Conservation (phyloP, 176 grass and related monocot species). For the Juncus inflexus region DNA sequence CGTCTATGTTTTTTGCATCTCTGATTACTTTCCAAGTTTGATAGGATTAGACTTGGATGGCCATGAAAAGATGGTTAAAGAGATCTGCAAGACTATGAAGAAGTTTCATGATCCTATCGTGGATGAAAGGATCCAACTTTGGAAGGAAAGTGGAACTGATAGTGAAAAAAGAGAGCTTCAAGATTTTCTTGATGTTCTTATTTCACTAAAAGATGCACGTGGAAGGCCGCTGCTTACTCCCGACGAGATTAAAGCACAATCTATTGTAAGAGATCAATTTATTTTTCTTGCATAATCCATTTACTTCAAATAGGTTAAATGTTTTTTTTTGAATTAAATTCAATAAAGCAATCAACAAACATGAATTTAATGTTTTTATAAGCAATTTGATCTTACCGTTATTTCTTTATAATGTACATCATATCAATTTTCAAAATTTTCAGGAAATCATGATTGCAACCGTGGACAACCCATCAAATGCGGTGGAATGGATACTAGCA, state of each 20-base stretch:
- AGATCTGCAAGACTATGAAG: neutral
- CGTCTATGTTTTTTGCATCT: constrained; percentile 35
- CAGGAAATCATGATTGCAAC: constrained; percentile 17
- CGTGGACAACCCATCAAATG: constrained; percentile 35
- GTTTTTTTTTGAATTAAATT: constrained; percentile 1
- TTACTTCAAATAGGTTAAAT: neutral
- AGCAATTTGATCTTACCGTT: neutral
- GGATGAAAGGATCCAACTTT: constrained; percentile 21
- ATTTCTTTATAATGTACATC: neutral
- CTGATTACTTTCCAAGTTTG: constrained; percentile 37
- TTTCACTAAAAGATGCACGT: constrained; percentile 14
- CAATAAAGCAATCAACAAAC: neutral
- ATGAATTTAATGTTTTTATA: constrained; percentile 1
- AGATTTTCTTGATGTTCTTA: constrained; percentile 19
- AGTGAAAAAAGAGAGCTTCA: neutral
- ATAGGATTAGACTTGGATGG: constrained; percentile 36
- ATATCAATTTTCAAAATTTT: neutral
- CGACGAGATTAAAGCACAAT: constrained; percentile 30
- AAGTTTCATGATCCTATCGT: constrained; percentile 36
- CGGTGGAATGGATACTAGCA: constrained; percentile 26
- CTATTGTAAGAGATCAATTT: constrained; percentile 6
- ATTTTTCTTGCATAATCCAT: neutral
- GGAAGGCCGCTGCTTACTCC: neutral
- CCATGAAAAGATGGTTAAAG: constrained; percentile 28
- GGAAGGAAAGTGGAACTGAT: neutral